Percentiles rank a stretch among this genome's conserved stretches.
These are phyloP conservation scores for Aspergillus olivimuriae DNA, from an alignment of 495 filamentous ascomycete species.

Conservation along the genomic window DNA sequence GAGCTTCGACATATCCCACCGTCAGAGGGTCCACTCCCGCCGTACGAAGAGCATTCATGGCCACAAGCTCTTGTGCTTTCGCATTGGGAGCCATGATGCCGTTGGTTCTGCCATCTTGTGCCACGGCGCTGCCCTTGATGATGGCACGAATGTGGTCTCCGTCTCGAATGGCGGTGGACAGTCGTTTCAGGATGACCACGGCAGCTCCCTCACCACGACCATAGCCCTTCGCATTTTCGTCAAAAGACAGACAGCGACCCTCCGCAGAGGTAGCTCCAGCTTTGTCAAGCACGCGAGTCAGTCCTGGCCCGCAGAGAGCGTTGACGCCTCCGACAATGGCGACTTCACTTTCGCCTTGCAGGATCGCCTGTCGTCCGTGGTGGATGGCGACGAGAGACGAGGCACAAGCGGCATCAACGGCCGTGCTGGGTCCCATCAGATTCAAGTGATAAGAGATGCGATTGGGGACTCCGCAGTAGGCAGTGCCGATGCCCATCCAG, in stretches of 20 bases:
- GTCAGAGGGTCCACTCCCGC: constrained; percentile 19
- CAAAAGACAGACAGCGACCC: constrained; percentile 27
- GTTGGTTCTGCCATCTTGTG: constrained; percentile 26
- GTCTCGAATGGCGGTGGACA: constrained; percentile 21
- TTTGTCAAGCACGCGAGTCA: constrained; percentile 17
- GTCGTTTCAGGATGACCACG: constrained; percentile 26
- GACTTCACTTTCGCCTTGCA: constrained; percentile 7
- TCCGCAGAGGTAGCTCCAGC: constrained; percentile 24
- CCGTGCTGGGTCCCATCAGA: constrained; percentile 20
- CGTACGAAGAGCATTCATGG: constrained; percentile 21
- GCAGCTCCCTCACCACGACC: constrained; percentile 29
- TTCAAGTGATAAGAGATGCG: constrained; percentile 29
- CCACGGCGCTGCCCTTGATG: constrained; percentile 23
- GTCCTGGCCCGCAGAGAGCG: constrained; percentile 15
- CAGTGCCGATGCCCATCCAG: constrained; percentile 27
- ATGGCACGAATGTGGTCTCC: constrained; percentile 29
- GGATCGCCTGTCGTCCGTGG: constrained; percentile 5
- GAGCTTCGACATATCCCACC: constrained; percentile 37
- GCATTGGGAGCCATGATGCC: constrained; percentile 34
- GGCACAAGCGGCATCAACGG: constrained; percentile 30
- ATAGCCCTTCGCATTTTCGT: constrained; percentile 26
- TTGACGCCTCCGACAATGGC: constrained; percentile 25
- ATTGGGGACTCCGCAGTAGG: constrained; percentile 22
- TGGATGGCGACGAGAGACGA: constrained; percentile 20
- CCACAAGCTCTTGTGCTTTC: constrained; percentile 22